Evolutionary conservation across 768 basidiomycete genomes (phyloP).

Genomic region (Mycena galopus): DNA sequence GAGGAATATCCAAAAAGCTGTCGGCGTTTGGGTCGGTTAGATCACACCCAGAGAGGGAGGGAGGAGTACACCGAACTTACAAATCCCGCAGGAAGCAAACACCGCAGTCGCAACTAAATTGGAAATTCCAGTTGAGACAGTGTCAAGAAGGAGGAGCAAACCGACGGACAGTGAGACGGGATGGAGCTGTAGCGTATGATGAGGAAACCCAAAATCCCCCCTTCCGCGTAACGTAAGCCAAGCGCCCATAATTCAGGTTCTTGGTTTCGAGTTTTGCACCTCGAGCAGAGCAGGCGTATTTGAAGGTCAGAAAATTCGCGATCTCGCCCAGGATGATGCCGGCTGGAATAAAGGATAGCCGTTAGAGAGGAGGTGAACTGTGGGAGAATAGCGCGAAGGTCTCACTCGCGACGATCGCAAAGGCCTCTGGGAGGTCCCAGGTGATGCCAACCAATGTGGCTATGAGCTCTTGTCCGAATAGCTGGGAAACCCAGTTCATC

Average conservation of each 20-base stretch:
- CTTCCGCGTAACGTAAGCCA: constrained; percentile 65
- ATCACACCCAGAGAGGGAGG: not conserved
- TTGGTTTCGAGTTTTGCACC: constrained; percentile 63
- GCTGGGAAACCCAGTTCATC: constrained; percentile 74
- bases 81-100: constrained; percentile 49
- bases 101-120: constrained; percentile 43
- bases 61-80: not conserved
- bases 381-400: not conserved
- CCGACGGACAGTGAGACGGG: constrained; percentile 32
- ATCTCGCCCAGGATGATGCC: constrained; percentile 55
- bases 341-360: not conserved
- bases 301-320: constrained; percentile 75
- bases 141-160: not conserved
- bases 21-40: not conserved
- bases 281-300: constrained; percentile 63
- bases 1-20: constrained; percentile 46
- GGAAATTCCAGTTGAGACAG: not conserved
- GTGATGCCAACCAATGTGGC: constrained; percentile 19
- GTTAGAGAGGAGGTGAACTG: not conserved
- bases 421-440: constrained; percentile 21
- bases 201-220: constrained; percentile 73
- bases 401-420: constrained; percentile 6
- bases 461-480: constrained; percentile 59
- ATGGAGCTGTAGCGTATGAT: constrained; percentile 63
- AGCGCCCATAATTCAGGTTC: constrained; percentile 50